Conservation (phyloP, 2,329 filamentous ascomycete genomes). For the Penicillium sp. region DNA sequence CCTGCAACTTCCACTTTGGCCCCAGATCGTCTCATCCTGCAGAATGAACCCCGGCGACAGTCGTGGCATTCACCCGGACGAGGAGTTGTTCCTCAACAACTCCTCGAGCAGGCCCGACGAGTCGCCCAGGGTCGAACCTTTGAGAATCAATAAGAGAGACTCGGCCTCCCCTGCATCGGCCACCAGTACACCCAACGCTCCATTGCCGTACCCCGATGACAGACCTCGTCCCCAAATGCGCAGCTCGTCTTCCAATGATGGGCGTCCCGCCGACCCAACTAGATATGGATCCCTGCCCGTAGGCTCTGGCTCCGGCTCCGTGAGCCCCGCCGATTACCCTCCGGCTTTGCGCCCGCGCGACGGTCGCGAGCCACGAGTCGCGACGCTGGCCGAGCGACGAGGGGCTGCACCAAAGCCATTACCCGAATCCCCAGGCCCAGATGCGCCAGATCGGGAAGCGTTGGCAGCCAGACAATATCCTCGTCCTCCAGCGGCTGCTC, state of each 20-base stretch:
- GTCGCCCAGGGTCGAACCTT: conserved; percentile 73
- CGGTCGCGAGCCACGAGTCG: conserved; percentile 55
- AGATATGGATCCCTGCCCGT: conserved; percentile 32
- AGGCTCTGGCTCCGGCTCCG: conserved; percentile 18
- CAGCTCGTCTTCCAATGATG: conserved; percentile 30
- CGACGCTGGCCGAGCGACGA: conserved; percentile 74
- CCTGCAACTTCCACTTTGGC: conserved; percentile 9
- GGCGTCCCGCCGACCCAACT: conserved; percentile 27
- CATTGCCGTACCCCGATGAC: conserved; percentile 73
- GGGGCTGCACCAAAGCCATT: conserved; percentile 74
- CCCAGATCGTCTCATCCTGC: conserved; percentile 6
- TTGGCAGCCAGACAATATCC: conserved; percentile 68
- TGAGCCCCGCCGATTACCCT: conserved; percentile 39
- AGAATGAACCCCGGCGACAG: conserved; percentile 46
- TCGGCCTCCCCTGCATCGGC: conserved; percentile 57
- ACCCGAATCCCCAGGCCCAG: conserved; percentile 76
- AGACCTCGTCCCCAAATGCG: conserved; percentile 41
- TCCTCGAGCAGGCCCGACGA: conserved; percentile 51
- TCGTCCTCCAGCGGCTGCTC: conserved; percentile 31
- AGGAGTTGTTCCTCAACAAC: conserved; percentile 69
- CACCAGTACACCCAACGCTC: conserved; percentile 48
- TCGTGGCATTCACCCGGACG: conserved; percentile 69
- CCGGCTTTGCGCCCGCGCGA: conserved; percentile 41
- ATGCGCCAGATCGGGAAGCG: conserved; percentile 72
- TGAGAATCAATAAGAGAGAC: conserved; percentile 80